Percentiles rank a stretch among this genome's conserved stretches.
Evolutionary conservation across 2,329 filamentous ascomycete genomes (phyloP).

Genomic region (Fusarium nanum): DNA sequence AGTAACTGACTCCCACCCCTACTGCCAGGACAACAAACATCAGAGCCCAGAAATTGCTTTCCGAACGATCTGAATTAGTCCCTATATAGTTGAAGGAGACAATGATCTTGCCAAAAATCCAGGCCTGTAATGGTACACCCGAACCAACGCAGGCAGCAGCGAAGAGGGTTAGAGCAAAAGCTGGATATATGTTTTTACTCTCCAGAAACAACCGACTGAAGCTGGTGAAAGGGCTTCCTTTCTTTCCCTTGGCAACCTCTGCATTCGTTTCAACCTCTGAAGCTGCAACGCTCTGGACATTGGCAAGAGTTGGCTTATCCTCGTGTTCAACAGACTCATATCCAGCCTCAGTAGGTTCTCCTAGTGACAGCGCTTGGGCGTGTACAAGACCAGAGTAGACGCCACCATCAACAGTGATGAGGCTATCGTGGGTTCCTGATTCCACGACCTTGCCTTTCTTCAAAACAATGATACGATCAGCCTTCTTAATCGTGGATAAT

Average conservation of each 20-base stretch:
- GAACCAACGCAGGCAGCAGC: conserved; percentile 59
- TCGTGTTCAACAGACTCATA: conserved; percentile 55
- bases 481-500: conserved; percentile 79
- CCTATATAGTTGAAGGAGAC: conserved; percentile 58
- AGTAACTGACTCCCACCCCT: conserved; percentile 65
- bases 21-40: conserved; percentile 73
- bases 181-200: conserved; percentile 62
- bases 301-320: conserved; percentile 54
- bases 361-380: conserved; percentile 69
- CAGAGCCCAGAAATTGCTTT: conserved; percentile 70
- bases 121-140: conserved; percentile 63
- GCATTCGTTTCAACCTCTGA: conserved; percentile 49
- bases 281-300: conserved; percentile 59
- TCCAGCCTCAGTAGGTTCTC: conserved; percentile 56
- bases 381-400: conserved; percentile 76
- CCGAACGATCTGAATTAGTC: conserved; percentile 51
- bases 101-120: conserved; percentile 66
- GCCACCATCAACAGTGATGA: conserved; percentile 70
- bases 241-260: conserved; percentile 44
- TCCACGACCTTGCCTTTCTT: conserved; percentile 78
- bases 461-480: conserved; percentile 82
- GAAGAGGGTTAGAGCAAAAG: conserved; percentile 63
- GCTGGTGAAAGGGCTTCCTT: conserved; percentile 61
- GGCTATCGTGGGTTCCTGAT: conserved; percentile 78
- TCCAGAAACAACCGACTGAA: conserved; percentile 69